Base-by-base conservation (phyloP, 1,139 yeast species). In the Blastobotrys arbuscula region DNA sequence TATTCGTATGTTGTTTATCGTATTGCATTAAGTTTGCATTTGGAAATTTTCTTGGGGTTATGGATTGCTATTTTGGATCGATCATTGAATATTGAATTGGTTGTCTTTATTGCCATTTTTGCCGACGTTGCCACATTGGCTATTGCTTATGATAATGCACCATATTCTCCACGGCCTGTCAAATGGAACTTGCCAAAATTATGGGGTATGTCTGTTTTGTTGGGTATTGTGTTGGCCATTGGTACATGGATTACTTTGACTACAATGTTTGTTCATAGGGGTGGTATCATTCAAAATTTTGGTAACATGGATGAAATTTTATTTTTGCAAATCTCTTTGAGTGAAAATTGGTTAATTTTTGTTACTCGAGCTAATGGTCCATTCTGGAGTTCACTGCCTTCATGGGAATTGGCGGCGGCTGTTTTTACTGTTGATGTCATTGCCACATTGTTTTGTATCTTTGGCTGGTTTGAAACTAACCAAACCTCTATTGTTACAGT, bases 321-420 rank as follows among this genome's bases (percentile, higher is more conserved):
- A 74, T 87, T 87, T 84, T 81, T 87, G 76, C 87, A 87, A 76
- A 84, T 87, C 68, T 84, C 95, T 53, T 80, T 87, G 74, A 85
- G 95, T 73, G 95, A 87, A 78, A 87, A 87, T 77, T 87, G 96
- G 96, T 82, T 87, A 75, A 87, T 87, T 79, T 87, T 87, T 85
- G 78, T 86, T 67, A 87, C 96, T 67, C 82, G 96, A 74, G 85
- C 87, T 63, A 82, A 81, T 68, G 87, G 86, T 72, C 85, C 87
- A 59, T 78, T 79, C 80, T 79, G 84, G 84, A 76, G 82, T 47
- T 79, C 84, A 18, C 60, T 76, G 47, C 87, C 87, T 66, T 79
- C 85, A 37, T 81, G 87, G 87, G 84, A 82, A 74, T 75, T 81
- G 66, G 65, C 81, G 61, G 82, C 81, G 66, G 87, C 87, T 60